Evolutionary conservation across 768 basidiomycete species (phyloP).

Genomic region (Suillus brevipes): DNA sequence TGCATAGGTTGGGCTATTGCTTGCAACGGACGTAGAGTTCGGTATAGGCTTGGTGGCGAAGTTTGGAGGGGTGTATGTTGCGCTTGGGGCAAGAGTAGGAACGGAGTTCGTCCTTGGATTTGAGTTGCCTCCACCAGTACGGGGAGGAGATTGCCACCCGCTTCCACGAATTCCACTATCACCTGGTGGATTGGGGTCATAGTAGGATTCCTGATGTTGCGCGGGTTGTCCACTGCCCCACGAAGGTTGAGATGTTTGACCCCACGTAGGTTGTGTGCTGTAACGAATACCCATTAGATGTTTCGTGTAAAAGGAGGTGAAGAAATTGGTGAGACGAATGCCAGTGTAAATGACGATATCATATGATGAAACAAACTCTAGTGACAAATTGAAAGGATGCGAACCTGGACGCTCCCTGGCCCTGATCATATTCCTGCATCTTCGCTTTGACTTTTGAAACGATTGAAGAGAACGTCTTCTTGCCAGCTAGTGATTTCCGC

Average conservation of each 20-base stretch:
- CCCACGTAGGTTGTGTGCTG: slow-evolving; percentile 1
- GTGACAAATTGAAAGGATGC: not conserved
- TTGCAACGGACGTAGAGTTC: slow-evolving; percentile 8
- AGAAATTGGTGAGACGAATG: not conserved
- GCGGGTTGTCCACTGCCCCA: slow-evolving; percentile 15
- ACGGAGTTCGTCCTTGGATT: not conserved
- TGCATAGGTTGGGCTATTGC: slow-evolving; percentile 7
- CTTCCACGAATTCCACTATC: not conserved
- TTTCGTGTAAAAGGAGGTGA: not conserved
- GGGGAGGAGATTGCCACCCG: slow-evolving; percentile 4
- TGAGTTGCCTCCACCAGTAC: not conserved
- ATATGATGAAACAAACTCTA: not conserved
- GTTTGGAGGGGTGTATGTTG: not conserved
- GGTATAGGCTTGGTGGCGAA: slow-evolving; percentile 8
- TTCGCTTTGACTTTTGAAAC: slow-evolving; percentile 81
- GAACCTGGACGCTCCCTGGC: slow-evolving; percentile 22
- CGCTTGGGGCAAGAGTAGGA: not conserved
- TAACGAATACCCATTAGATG: not conserved
- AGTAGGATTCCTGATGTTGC: slow-evolving; percentile 31
- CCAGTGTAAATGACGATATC: not conserved
- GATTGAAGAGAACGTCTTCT: slow-evolving; percentile 72
- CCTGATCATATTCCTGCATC: slow-evolving; percentile 76
- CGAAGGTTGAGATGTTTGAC: slow-evolving; percentile 14
- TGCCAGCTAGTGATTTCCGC: slow-evolving; percentile 51
- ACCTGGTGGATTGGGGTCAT: slow-evolving; percentile 34